These are phyloP conservation scores for Phytophthora kernoviae DNA, from an alignment of 352 stramenopile genomes.

Conservation along the genomic window DNA sequence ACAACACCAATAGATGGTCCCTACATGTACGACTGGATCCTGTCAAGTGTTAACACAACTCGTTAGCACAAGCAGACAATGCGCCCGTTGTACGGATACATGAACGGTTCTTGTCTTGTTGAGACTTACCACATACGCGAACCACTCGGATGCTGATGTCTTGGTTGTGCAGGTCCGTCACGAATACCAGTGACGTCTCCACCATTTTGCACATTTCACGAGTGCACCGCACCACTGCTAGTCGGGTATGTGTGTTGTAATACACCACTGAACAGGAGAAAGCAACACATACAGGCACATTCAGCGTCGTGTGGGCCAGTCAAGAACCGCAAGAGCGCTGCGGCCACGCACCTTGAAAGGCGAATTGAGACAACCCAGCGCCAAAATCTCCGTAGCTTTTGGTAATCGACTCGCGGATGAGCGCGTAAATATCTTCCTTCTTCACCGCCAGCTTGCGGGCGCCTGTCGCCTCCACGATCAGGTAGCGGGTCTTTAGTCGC, in stretches of 20 bases:
- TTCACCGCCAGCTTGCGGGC: constrained; percentile 52
- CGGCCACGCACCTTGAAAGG: constrained; percentile 87
- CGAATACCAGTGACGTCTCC: constrained; percentile 75
- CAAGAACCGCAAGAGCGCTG: no score
- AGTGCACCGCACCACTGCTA: constrained; percentile 67
- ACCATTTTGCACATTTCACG: constrained; percentile 76
- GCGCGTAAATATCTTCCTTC: constrained; percentile 57
- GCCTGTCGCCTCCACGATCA: constrained; percentile 63
- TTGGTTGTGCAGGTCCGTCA: constrained; percentile 63
- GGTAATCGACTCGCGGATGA: constrained; percentile 71
- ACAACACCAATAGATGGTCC: constrained; percentile 57
- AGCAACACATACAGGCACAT: background rate
- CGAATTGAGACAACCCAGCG: constrained; percentile 67
- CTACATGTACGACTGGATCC: constrained; percentile 60
- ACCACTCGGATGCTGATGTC: constrained; percentile 68
- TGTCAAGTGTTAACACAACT: constrained; percentile 18
- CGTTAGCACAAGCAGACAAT: background rate
- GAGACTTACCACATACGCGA: constrained; percentile 64
- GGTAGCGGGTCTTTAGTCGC: constrained; percentile 78
- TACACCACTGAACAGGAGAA: constrained; percentile 56
- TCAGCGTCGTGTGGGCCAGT: background rate
- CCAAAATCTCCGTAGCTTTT: constrained; percentile 76
- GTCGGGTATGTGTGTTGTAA: constrained; percentile 54
- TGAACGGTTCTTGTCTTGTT: background rate
- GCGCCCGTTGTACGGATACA: background rate